These are phyloP conservation scores for Amoeboaphelidium occidentale DNA, from an alignment of 371 early-diverging fungal genomes.

Conservation along the genomic window DNA sequence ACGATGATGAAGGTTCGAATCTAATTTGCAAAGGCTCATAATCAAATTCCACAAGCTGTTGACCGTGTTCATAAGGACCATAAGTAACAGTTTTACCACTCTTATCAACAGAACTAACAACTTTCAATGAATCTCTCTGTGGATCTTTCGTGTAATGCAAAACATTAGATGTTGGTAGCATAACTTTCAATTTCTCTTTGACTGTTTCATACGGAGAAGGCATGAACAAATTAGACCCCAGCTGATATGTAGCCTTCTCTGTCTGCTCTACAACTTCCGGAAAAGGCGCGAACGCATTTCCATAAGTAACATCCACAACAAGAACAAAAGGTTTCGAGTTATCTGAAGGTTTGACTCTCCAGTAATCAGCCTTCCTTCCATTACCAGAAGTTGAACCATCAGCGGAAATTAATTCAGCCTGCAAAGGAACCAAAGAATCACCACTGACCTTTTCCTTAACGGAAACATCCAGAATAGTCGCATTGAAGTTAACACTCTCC, in stretches of 20 bases:
- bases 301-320: slow-evolving; percentile 31
- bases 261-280: slow-evolving; percentile 43
- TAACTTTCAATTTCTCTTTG: slow-evolving; percentile 47
- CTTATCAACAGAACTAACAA: slow-evolving; percentile 13
- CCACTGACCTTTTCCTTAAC: neutral
- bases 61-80: slow-evolving; percentile 36
- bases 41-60: slow-evolving; percentile 11
- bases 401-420: neutral
- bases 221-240: too few relatives aligned
- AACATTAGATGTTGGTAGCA: slow-evolving; percentile 14
- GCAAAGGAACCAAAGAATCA: neutral
- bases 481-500: neutral
- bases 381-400: neutral
- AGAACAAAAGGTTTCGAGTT: slow-evolving; percentile 37
- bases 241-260: slow-evolving; percentile 34
- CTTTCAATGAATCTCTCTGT: too few relatives aligned
- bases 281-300: slow-evolving; percentile 27
- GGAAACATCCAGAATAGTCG: neutral
- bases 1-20: slow-evolving; percentile 32
- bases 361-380: neutral
- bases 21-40: slow-evolving; percentile 25
- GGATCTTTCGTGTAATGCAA: slow-evolving; percentile 13
- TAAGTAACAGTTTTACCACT: slow-evolving; percentile 34
- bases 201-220: slow-evolving; percentile 32
- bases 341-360: neutral